Percentiles rank a stretch among this genome's conserved stretches.
Evolutionary conservation across 2,329 filamentous ascomycete species (phyloP).

Genomic region (Aspergillus texensis): DNA sequence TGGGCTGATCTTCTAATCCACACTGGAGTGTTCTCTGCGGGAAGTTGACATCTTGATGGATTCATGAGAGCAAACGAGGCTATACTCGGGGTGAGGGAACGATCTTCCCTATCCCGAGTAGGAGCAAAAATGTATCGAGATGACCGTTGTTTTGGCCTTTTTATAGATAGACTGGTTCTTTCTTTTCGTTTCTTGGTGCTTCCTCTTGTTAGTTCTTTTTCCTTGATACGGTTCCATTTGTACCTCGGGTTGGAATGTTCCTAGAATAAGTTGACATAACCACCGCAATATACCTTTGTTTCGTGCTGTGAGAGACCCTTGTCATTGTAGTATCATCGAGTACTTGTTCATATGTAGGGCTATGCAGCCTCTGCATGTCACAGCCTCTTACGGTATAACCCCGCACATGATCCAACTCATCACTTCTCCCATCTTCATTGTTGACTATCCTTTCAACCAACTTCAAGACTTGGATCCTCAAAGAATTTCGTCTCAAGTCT

Average conservation of each 20-base stretch:
- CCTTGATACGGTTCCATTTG: rapidly evolving
- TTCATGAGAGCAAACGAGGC: background rate
- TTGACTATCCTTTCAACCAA: background rate
- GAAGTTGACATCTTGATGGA: background rate
- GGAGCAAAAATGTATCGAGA: background rate
- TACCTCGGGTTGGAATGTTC: background rate
- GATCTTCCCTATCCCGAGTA: background rate
- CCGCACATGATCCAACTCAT: background rate
- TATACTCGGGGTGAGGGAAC: background rate
- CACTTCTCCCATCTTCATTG: background rate
- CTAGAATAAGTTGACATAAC: background rate
- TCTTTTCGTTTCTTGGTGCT: background rate
- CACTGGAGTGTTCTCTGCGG: background rate
- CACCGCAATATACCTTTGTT: background rate
- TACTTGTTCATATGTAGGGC: too few relatives aligned
- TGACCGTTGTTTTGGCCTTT: background rate
- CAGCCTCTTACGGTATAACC: background rate
- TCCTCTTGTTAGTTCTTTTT: background rate
- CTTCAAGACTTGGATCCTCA: background rate
- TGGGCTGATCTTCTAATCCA: background rate
- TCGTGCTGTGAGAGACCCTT: background rate
- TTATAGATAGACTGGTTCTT: background rate
- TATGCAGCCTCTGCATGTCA: background rate
- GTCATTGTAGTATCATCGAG: background rate
- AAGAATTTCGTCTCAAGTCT: background rate